phyloP scores from a whole-genome alignment of 306 rosid genomes.

The Gynostemma pentaphyllum region DNA sequence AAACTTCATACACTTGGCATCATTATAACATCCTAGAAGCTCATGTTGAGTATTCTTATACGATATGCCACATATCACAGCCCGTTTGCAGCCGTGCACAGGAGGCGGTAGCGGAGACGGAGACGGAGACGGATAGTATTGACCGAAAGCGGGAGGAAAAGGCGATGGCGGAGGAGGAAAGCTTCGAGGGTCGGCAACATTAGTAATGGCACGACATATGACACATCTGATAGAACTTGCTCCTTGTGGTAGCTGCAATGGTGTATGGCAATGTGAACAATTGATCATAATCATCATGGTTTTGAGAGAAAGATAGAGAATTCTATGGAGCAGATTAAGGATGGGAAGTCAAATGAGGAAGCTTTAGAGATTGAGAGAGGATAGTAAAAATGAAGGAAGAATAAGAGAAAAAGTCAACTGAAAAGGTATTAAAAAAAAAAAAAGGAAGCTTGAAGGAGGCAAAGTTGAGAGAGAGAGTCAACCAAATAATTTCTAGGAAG shows the following conservation, averaged over 20 bases:
- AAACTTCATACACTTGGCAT: constrained; percentile 45
- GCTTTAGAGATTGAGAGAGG: too few species aligned
- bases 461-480: too few species aligned
- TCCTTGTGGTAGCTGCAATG: constrained; percentile 31
- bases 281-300: constrained; percentile 14
- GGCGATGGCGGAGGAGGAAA: neutral
- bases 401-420: too few species aligned
- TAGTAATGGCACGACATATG: constrained; percentile 27
- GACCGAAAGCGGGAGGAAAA: neutral
- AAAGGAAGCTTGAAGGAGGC: neutral
- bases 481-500: too few species aligned
- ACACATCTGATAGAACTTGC: constrained; percentile 28
- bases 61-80: constrained; percentile 38
- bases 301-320: neutral
- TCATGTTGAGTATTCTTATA: constrained; percentile 22
- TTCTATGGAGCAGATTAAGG: too few species aligned
- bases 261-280: constrained; percentile 31
- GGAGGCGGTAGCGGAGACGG: constrained; percentile 11
- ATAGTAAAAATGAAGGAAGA: too few species aligned
- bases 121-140: neutral
- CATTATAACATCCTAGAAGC: constrained; percentile 37
- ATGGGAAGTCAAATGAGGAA: too few species aligned
- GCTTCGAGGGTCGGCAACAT: constrained; percentile 8
- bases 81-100: constrained; percentile 27
- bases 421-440: neutral